A percentile compares a stretch with the other conserved stretches of the same genome.
phyloP scores from a whole-genome alignment of 441 rosid species.

The Breynia disticha region DNA sequence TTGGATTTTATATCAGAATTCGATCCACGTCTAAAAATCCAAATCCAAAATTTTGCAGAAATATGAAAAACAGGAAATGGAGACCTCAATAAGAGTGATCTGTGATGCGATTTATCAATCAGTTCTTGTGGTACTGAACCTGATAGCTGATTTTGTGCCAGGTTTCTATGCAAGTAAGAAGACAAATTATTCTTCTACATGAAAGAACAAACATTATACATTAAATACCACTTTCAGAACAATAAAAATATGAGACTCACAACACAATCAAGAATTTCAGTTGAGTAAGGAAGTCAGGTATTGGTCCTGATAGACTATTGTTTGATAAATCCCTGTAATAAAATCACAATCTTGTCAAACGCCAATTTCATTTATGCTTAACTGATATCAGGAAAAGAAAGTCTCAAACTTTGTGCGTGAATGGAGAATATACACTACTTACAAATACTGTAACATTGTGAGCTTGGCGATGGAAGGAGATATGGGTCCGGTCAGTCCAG shows the following conservation, averaged over 20 bases:
- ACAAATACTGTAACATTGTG: slow-evolving; percentile 19
- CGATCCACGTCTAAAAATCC: not conserved
- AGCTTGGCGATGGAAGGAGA: slow-evolving; percentile 16
- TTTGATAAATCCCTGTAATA: slow-evolving; percentile 46
- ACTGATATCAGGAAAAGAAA: too few species aligned
- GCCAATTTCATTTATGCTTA: too few species aligned
- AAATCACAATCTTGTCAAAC: not conserved
- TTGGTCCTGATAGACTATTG: slow-evolving; percentile 38
- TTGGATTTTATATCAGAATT: too few species aligned
- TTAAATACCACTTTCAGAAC: not conserved
- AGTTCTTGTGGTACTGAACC: slow-evolving; percentile 26
- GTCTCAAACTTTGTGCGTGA: too few species aligned
- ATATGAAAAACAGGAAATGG: too few species aligned
- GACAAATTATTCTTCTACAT: not conserved
- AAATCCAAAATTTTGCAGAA: too few species aligned
- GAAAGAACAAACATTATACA: not conserved
- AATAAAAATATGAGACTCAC: slow-evolving; percentile 23
- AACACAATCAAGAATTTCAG: slow-evolving; percentile 26
- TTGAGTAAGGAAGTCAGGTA: slow-evolving; percentile 35
- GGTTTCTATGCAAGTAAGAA: slow-evolving; percentile 28
- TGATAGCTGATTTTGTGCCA: slow-evolving; percentile 33
- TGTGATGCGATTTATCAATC: not conserved
- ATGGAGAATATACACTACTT: slow-evolving; percentile 14
- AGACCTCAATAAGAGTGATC: not conserved
- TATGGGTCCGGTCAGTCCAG: slow-evolving; percentile 21